Evolutionary conservation across 2,329 filamentous ascomycete genomes (phyloP).

Genomic region (Fusarium buharicum): DNA sequence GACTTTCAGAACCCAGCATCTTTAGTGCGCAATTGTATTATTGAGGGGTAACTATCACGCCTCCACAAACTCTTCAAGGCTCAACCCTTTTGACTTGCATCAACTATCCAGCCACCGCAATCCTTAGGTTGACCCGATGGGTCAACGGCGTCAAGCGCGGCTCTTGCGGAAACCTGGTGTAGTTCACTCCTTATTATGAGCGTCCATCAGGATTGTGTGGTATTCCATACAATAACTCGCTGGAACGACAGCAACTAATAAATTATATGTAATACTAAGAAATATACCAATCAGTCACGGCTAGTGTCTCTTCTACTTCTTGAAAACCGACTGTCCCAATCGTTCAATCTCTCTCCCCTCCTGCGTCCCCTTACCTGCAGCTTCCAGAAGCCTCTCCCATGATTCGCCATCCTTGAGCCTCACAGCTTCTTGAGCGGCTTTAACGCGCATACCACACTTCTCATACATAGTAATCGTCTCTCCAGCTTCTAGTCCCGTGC

Average conservation of each 20-base stretch:
- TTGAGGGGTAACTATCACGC: constrained; percentile 4
- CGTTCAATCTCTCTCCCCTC: constrained; percentile 84
- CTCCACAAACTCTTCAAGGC: constrained; percentile 3
- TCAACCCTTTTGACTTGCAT: background rate
- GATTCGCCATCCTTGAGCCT: constrained; percentile 80
- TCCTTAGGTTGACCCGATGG: background rate
- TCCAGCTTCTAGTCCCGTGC: constrained; percentile 72
- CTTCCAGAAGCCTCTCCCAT: constrained; percentile 78
- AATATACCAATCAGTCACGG: constrained; percentile 11
- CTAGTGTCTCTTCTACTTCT: constrained; percentile 45
- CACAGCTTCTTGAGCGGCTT: constrained; percentile 91
- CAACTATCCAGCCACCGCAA: constrained; percentile 19
- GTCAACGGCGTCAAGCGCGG: constrained; percentile 14
- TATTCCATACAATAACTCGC: background rate
- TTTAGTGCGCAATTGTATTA: constrained; percentile 1
- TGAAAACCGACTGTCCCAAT: constrained; percentile 71
- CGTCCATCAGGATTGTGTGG: background rate
- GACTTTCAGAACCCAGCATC: constrained; percentile 16
- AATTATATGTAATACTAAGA: constrained; percentile 13
- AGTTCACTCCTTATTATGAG: background rate
- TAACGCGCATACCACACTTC: constrained; percentile 89
- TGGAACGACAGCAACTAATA: constrained; percentile 13
- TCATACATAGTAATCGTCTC: constrained; percentile 92
- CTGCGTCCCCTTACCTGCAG: constrained; percentile 74
- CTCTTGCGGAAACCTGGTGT: background rate